Evolutionary conservation across 2,329 filamentous ascomycete species (phyloP), one percentile per base, ranked within the genome.

Genomic region (Fusarium cyanostomum): DNA sequence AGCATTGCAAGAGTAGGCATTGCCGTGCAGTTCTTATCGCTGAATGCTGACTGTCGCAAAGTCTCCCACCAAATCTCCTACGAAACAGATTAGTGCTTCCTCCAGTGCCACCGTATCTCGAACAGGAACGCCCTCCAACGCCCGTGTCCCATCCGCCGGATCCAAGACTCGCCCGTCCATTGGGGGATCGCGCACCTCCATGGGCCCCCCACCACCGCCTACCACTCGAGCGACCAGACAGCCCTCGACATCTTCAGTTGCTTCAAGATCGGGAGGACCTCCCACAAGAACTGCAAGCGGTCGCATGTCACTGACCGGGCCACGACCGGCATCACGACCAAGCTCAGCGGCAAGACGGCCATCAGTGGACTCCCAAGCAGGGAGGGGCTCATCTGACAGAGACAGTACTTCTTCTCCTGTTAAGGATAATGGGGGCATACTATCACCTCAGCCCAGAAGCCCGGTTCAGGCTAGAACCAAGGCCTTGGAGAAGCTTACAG

Each of bases 51-150:
- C 41, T 24, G n/a, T 18, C 35, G 21, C 10, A 48, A 48, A 93
- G 88, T 92, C 89, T 56, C 91, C 92, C 3, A 89, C 86, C 1
- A 94, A 92, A 71, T 94, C 91, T 1, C 92, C 92, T 2, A 92
- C 89, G 4, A 95, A 95, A 72, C 89, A 91, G 68, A 75, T 91
- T 41, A 76, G 75, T 57, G 81, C 76, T 33, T 81, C 87, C 2
- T 85, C 88, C 2, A 88, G 84, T 66, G 75, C 82, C 6, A 79
- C 82, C 2, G 85, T 82, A 1, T 89, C 89, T 35, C 81, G 89
- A 68, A 91, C 87, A 11, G 84, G 79, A 34, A 91, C 88, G 3
- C 87, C 90, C 1, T 84, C 87, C 35, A 87, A 84, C 67, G 75
- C 81, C 49, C 78, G 81, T 52, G 77, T 77, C 27, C 72, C 80